phyloP scores from a whole-genome alignment of 371 early-diverging fungal genomes.

The Apophysomyces ossiformis region DNA sequence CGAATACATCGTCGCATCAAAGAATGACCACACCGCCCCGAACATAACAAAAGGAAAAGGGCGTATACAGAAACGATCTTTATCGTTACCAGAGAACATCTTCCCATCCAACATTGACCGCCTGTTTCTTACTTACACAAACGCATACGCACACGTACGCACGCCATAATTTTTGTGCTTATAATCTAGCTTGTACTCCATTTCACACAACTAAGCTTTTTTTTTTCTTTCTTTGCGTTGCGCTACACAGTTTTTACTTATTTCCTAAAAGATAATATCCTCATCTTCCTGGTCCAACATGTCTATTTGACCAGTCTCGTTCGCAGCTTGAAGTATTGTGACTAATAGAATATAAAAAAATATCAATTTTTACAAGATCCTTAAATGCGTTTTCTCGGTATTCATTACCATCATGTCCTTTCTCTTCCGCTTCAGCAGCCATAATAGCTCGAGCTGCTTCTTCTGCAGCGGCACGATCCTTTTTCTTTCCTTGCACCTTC shows the following conservation, averaged over 20 bases:
- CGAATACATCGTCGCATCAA: not conserved
- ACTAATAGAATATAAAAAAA: slow-evolving; percentile 10
- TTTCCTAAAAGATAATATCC: slow-evolving; percentile 58
- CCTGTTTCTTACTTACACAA: not conserved
- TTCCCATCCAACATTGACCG: no score
- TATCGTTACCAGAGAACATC: no score
- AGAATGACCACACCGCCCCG: not conserved
- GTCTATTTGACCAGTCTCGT: slow-evolving; percentile 40
- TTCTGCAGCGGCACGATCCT: slow-evolving; percentile 75
- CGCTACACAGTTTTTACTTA: not conserved
- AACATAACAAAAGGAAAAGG: slow-evolving; percentile 11
- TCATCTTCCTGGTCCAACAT: slow-evolving; percentile 54
- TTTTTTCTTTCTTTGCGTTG: not conserved
- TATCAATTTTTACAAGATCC: not conserved
- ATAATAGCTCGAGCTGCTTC: slow-evolving; percentile 29
- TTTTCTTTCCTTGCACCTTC: slow-evolving; percentile 97
- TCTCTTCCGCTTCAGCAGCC: slow-evolving; percentile 24
- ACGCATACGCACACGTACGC: slow-evolving; percentile 1
- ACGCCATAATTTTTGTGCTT: not conserved
- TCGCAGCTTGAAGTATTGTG: slow-evolving; percentile 29
- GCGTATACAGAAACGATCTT: slow-evolving; percentile 7
- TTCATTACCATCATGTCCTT: slow-evolving; percentile 11
- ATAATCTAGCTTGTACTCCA: slow-evolving; percentile 11
- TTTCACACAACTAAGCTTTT: not conserved
- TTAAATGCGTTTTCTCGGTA: not conserved